phyloP scores from a whole-genome alignment of 352 stramenopile species.

The Globisporangium perplexum region DNA sequence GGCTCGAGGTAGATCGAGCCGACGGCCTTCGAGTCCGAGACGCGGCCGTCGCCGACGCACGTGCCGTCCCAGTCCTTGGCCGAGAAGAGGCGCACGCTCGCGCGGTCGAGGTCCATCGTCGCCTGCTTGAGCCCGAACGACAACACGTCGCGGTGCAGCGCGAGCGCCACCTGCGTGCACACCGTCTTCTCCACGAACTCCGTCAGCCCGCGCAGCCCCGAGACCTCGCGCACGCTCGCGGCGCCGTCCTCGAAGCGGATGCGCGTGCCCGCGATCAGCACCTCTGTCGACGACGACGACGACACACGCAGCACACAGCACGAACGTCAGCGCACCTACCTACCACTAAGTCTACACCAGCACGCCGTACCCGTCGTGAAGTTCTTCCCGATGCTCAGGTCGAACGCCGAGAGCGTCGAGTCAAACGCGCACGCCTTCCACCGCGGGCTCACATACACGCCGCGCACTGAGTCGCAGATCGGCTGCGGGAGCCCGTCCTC shows the following conservation, averaged over 20 bases:
- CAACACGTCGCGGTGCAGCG: constrained; percentile 59
- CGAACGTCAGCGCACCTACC: background rate
- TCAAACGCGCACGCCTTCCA: constrained; percentile 82
- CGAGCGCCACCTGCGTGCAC: constrained; percentile 65
- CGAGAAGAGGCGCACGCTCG: constrained; percentile 67
- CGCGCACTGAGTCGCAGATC: constrained; percentile 78
- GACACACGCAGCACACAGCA: background rate
- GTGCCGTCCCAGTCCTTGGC: constrained; percentile 78
- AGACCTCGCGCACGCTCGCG: constrained; percentile 52
- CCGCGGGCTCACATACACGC: constrained; percentile 64
- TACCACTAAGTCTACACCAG: background rate
- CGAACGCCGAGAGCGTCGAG: constrained; percentile 73
- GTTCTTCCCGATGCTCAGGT: constrained; percentile 81
- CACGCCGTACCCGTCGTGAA: constrained; percentile 49
- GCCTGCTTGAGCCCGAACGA: constrained; percentile 78
- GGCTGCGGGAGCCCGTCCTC: constrained; percentile 75
- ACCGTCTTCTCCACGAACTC: constrained; percentile 73
- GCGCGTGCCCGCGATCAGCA: constrained; percentile 69
- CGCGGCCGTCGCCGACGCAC: constrained; percentile 80
- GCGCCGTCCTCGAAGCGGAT: constrained; percentile 69
- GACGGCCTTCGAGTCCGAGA: constrained; percentile 63
- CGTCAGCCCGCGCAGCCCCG: constrained; percentile 47
- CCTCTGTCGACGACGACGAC: too few species aligned
- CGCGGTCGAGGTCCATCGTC: constrained; percentile 67
- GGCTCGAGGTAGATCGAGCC: constrained; percentile 75